Base-by-base conservation (phyloP, 257 asterid species). In the Buddleja alternifolia region DNA sequence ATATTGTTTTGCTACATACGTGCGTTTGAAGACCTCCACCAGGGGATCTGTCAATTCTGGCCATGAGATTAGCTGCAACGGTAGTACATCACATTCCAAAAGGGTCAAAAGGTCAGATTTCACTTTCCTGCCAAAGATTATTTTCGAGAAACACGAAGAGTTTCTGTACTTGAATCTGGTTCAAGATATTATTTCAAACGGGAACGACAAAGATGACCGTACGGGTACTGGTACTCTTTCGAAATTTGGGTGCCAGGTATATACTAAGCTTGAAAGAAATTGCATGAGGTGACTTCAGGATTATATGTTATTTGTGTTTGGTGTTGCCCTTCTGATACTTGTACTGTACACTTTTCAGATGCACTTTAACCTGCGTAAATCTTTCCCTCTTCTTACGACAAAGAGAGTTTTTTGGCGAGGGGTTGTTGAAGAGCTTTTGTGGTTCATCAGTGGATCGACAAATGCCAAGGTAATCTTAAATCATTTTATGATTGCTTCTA, bases 381-480 rank as follows among this genome's bases (percentile, higher is more conserved):
- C 93, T n/a, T 93, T 93, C 83, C 98, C 97, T 14, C 89, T 93
- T 59, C 95, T 93, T 62, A 93, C 98, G 4, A 93, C 66, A 21
- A 78, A 94, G 97, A 85, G 87, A 83, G 94, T 94, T 19, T 91
- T 89, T 70, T 94, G 99, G 99, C 83, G 93, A 36, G 97, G 97
- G 39, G 97, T 94, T 75, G 88, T 94, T 75, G 99, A 94, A 83
- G 99, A 94, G 78, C 96, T 94, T 69, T 70, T 94, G 82, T 91
- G 99, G 99, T 94, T 94, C 81, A 82, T 94, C 72, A 94, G 97
- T 78, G 99, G 99, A 51, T 89, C 97, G 29, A 91, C 99, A 68
- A 94, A 84, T 91, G 96, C 97, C 29, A 94, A 86, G 88, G 99
- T 91, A 80, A 75, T 32, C 57, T 41, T 58, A 40, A 12, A 37